Evolutionary conservation across 2,329 filamentous ascomycete species (phyloP), one percentile per base, ranked within the genome.

Genomic region (Pestalotiopsis sp.): DNA sequence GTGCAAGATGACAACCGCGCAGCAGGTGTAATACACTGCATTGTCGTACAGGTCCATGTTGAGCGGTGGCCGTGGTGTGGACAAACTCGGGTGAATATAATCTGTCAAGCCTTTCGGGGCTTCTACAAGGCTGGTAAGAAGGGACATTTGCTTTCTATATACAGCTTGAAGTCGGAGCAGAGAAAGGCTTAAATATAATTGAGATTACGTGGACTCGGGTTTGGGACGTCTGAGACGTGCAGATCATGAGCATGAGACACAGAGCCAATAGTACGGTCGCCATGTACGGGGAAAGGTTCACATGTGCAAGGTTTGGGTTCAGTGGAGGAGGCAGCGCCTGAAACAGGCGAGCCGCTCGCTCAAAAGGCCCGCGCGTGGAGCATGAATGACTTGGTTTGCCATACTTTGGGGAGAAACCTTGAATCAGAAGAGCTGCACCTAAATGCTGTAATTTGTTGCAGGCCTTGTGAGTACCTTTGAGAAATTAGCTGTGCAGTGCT

Each of bases 21-120:
- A 75, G 62, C 72, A 75, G 25, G 59, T 67, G 59, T 57, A 62
- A 67, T 75, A 75, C 14, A 75, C 68, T 68, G 71, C 67, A 36
- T 72, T 70, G 63, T 74, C 70, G 36, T 64, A 36, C 11, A 63
- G 23, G 39, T 71, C 60, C 72, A 74, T 75, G 49, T 25, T 39
- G 66, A 17, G 20, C 23, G 45, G 38, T 56, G 25, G 36, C 20
- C n/a, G 61, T 45, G 38, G 20, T 20, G 36, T 36, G 27, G 31
- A n/a, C n/a, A n/a, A 36, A 4, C 36, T 62, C 4, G 59, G 5
- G 12, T 62, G 13, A 11, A 9, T 9, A 36, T 62, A 17, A 36
- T n/a, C 20, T 11, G 13, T 45, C 39, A 5, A 11, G 61, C 23
- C 61, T 49, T 39, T n/a, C 39, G 45, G 7, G 38, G 31, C 38